Base-by-base conservation (phyloP, 257 asterid genomes). In the Osmanthus fragrans region DNA sequence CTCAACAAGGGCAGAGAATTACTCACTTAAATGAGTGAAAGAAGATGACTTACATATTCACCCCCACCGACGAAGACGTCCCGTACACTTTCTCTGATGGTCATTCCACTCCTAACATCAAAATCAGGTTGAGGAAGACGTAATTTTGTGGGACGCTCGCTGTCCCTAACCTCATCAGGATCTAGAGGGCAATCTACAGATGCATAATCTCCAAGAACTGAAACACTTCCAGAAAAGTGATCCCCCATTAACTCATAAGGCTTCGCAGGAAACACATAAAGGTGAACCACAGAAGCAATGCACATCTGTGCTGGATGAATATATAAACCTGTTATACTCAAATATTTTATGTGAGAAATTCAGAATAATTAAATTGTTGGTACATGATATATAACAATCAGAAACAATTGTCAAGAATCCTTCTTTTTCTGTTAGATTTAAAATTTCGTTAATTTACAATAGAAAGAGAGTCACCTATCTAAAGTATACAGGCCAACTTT, bases 291-390 rank as follows among this genome's bases (percentile, higher is more conserved):
- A 45, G 99, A 88, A 87, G 98, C 98, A 64, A 96, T 77, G 80
- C 97, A 97, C 99, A 96, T 96, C 99, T 96, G 99, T 85, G 82
- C 99, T 93, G 98, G 98, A 92, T 84, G 74, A 88, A 92, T 63
- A 85, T 84, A 84, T 73, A 87, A 47, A 79, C 80, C 80, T 75
- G 87, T 82, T 81, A 87, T 86, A 88, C 88, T 77, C 86, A 63
- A 63, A 79, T 83, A 76, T 19, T 79, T 32, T 40, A 71, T 74
- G 79, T 32, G 25, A 77, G 49, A 78, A 72, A 68, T 64, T 56
- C 45, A 29, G 67, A 34, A 33, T 49, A 56, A 19, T 73, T 54
- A 73, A 63, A 73, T 32, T 73, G 69, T 11, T 21, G 32, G 68
- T 13, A 64, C 34, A 64, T 65, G 73, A 65, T 12, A 32, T 27